A percentile compares a stretch with the other conserved stretches of the same genome.
Conservation (phyloP, 2,329 filamentous ascomycete species). For the Aquanectria penicillioides region DNA sequence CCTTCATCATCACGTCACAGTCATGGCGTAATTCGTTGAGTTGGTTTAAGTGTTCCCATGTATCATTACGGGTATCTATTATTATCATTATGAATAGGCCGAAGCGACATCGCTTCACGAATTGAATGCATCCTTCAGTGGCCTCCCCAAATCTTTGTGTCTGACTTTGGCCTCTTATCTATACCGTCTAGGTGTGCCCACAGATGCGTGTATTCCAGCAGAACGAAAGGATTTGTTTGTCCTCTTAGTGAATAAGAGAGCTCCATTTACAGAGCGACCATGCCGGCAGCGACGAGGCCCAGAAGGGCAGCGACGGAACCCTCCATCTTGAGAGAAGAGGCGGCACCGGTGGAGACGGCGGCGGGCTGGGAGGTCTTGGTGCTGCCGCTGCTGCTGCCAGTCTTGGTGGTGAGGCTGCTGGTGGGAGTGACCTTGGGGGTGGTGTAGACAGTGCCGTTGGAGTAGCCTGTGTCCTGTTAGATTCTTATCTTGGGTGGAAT, state of each 20-base stretch:
- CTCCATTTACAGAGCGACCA: slow-evolving; percentile 37
- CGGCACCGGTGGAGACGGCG: slow-evolving; percentile 30
- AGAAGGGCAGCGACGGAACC: slow-evolving; percentile 36
- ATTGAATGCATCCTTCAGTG: slow-evolving; percentile 30
- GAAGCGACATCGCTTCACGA: slow-evolving; percentile 34
- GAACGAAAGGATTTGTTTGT: too few relatives aligned
- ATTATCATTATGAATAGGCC: slow-evolving; percentile 42
- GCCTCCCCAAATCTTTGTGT: slow-evolving; percentile 8
- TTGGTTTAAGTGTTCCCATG: too few relatives aligned
- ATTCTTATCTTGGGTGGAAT: background rate
- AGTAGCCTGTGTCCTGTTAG: slow-evolving; percentile 19
- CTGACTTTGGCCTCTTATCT: background rate
- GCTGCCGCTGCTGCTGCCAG: slow-evolving; percentile 18
- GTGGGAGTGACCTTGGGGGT: background rate
- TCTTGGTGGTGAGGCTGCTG: background rate
- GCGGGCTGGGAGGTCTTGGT: slow-evolving; percentile 24
- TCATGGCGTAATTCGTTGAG: too few relatives aligned
- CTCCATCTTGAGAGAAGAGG: slow-evolving; percentile 11
- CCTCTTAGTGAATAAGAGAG: too few relatives aligned
- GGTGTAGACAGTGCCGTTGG: slow-evolving; percentile 9
- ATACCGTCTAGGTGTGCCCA: slow-evolving; percentile 3
- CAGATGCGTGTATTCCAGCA: background rate
- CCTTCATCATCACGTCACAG: too few relatives aligned
- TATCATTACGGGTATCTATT: slow-evolving; percentile 28
- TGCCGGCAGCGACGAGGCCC: slow-evolving; percentile 34